phyloP scores from a whole-genome alignment of 169 alveolate species.

The Cryptosporidium xiaoi region DNA sequence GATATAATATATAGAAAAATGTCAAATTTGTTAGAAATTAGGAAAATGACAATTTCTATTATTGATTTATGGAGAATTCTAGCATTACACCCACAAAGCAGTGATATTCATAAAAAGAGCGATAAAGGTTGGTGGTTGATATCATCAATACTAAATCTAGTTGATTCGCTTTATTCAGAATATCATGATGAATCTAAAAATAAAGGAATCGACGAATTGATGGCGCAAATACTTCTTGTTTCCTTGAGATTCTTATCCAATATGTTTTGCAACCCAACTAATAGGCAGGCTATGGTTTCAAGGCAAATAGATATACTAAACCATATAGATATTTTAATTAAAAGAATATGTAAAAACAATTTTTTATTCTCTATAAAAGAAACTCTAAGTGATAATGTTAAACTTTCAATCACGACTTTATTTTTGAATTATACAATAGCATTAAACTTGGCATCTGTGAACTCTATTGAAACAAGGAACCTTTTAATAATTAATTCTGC shows the following conservation, averaged over 20 bases:
- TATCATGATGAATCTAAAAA: background rate
- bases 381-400: constrained; percentile 23
- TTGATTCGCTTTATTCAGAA: constrained; percentile 20
- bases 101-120: constrained; percentile 61
- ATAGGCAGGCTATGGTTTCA: constrained; percentile 49
- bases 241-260: constrained; percentile 36
- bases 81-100: constrained; percentile 73
- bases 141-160: constrained; percentile 9
- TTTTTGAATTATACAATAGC: constrained; percentile 41
- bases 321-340: constrained; percentile 1
- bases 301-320: background rate
- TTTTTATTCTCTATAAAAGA: constrained; percentile 12
- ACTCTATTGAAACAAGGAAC: constrained; percentile 3
- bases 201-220: background rate
- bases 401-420: constrained; percentile 2
- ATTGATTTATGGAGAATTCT: constrained; percentile 67
- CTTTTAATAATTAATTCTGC: background rate
- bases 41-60: constrained; percentile 4
- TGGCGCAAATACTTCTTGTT: constrained; percentile 9
- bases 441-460: background rate
- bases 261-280: constrained; percentile 46
- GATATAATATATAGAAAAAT: constrained; percentile 35
- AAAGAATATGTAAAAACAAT: background rate
- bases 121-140: constrained; percentile 74
- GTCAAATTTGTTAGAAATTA: constrained; percentile 20